Evolutionary conservation across 2,329 filamentous ascomycete species (phyloP), one percentile per base, ranked within the genome.

Genomic region (Canariomyces notabilis): DNA sequence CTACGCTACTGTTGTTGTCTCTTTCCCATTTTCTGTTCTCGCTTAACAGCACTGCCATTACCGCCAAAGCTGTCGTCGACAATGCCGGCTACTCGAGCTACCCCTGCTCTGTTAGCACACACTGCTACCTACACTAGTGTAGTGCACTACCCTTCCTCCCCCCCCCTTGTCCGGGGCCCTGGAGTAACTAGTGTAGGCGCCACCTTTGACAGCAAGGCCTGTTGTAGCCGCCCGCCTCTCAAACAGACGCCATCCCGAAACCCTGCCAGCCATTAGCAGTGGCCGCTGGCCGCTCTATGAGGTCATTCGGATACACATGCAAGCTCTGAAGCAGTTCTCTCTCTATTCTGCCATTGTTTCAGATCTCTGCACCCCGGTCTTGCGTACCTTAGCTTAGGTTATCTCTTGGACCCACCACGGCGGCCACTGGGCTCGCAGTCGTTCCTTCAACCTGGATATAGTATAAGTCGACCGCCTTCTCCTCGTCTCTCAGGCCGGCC

Each of bases 181-280:
- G 65, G 57, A 62, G 63, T 63, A 64, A 63, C 58, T 65, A 59
- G 55, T 54, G 44, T 49, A 48, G 53, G 52, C 52, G 53, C 56
- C 51, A 49, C 44, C 40, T n/a, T n/a, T n/a, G n/a, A n/a, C 47
- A 50, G 47, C 50, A 40, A 22, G 58, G 56, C 54, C 60, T 51
- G 49, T 53, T 54, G 58, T 74, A 72, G 64, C 70, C 70, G 69
- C 71, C 70, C 67, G 58, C 59, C 64, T 64, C 32, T 63, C 66
- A 73, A 65, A 75, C 69, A 72, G 63, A 69, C 70, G 69, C 71
- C 68, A 65, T 67, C 59, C 61, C 63, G 58, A 64, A 59, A 58
- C 58, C 26, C 56, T 53, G 56, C 59, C 61, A 70, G 67, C 75
- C 75, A 79, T 77, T 78, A 69, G 73, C 67, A 66, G 65, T 62